Base-by-base conservation (phyloP, 2,329 filamentous ascomycete genomes). In the Aspergillus sp. region DNA sequence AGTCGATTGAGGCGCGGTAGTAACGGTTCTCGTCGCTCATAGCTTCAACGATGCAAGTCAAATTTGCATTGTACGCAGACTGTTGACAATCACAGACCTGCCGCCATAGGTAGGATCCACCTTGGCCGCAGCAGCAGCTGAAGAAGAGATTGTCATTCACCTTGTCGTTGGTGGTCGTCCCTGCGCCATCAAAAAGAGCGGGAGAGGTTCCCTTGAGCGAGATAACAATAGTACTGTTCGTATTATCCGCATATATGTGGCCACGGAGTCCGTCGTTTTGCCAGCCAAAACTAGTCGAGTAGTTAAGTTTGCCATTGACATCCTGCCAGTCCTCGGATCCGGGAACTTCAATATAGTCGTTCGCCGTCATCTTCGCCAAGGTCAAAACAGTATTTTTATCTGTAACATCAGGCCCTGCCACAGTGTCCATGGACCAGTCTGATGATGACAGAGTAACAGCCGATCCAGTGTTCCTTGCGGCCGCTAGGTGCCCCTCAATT, bases 121-220 rank as follows among this genome's bases (percentile, higher is more conserved):
- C 93, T 76, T 97, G 92, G 4, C 87, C 95, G 75, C 95, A 99
- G 75, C 95, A 99, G 77, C 95, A 99, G 70, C 93, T 96, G 78
- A 97, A 97, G 76, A 96, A 96, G 9, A 99, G 82, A 71, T 99
- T 99, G 76, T 99, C 95, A 73, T 98, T 99, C 69, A 93, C 81
- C 78, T 99, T 99, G 78, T 99, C 95, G 66, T 96, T 96, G 24
- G 92, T 96, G 0, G 93, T 98, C 1, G 95, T 98, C 51, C 93
- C 93, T 39, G 93, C 90, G n/a, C 95, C 95, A 73, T 98, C 93
- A 70, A 97, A 98, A 3, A 98, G 87, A 12, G 95, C 93, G 2
- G 89, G 86, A 1, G 88, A 90, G 0, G 93, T 97, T 54, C 93
- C 95, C 77, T 99, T 99, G 56, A 99, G 77, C 5, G 91, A 93